These are phyloP conservation scores for Mentha longifolia DNA, from an alignment of 257 asterid genomes.

Conservation along the genomic window DNA sequence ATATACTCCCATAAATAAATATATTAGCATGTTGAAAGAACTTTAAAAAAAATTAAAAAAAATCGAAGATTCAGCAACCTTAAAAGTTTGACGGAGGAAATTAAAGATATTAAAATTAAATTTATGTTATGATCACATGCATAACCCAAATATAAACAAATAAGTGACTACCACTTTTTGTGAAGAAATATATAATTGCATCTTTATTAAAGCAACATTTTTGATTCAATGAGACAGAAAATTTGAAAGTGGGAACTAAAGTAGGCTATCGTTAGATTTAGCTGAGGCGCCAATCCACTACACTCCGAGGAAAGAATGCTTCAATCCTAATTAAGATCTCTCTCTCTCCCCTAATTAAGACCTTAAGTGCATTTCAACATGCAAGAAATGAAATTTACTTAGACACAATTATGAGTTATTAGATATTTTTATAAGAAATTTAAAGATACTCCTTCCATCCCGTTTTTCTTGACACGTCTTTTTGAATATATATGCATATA, in stretches of 20 bases:
- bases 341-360: not conserved
- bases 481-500: too few relatives aligned
- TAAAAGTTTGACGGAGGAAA: not conserved
- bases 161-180: not conserved
- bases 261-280: not conserved
- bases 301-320: not conserved
- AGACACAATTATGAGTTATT: not conserved
- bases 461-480: too few relatives aligned
- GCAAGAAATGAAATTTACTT: too few relatives aligned
- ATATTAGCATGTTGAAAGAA: not conserved
- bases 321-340: slow-evolving; percentile 19
- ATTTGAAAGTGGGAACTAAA: slow-evolving; percentile 25
- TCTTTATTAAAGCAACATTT: slow-evolving; percentile 30
- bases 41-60: not conserved
- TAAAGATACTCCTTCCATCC: not conserved
- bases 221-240: slow-evolving; percentile 29
- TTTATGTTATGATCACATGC: not conserved
- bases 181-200: not conserved
- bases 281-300: slow-evolving; percentile 14
- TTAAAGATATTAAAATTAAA: too few relatives aligned
- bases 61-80: not conserved
- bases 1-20: not conserved
- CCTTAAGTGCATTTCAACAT: too few relatives aligned
- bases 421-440: not conserved
- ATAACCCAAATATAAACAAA: slow-evolving; percentile 2